These are phyloP conservation scores for Luzula sylvatica DNA, from an alignment of 176 grass and related monocot genomes.

Conservation along the genomic window DNA sequence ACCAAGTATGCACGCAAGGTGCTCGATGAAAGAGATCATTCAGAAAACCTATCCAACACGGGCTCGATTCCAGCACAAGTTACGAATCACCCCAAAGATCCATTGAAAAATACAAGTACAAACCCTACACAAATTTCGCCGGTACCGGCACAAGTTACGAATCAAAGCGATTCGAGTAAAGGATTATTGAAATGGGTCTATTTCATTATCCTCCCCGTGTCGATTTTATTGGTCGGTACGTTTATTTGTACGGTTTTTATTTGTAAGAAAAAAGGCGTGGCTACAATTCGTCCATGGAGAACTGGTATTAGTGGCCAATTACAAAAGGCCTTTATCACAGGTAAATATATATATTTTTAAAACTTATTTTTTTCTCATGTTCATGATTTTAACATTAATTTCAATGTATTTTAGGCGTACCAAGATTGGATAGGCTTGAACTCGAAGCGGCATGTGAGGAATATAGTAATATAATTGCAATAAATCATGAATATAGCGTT, in stretches of 20 bases:
- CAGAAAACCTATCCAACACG: neutral
- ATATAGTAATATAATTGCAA: slow-evolving; percentile 82
- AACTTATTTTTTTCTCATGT: neutral
- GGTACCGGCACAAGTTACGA: neutral
- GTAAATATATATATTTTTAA: slow-evolving; percentile 26
- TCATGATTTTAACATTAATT: slow-evolving; percentile 18
- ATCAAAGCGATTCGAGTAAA: slow-evolving; percentile 3
- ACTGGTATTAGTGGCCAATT: slow-evolving; percentile 85
- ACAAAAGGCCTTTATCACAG: slow-evolving; percentile 84
- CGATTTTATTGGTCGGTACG: slow-evolving; percentile 10
- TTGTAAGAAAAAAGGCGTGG: slow-evolving; percentile 23
- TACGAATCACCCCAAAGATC: neutral
- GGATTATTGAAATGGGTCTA: slow-evolving; percentile 23
- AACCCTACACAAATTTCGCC: neutral
- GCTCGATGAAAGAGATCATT: no score
- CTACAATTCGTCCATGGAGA: slow-evolving; percentile 69
- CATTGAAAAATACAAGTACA: neutral
- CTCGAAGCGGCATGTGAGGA: slow-evolving; percentile 74
- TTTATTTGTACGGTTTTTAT: slow-evolving; percentile 7
- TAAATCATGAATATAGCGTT: slow-evolving; percentile 46
- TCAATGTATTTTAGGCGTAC: slow-evolving; percentile 50
- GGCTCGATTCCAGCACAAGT: neutral
- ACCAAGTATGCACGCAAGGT: no score
- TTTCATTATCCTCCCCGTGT: slow-evolving; percentile 6
- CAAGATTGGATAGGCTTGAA: slow-evolving; percentile 57